phyloP scores from a whole-genome alignment of 2,329 filamentous ascomycete genomes.

The Venturia aucupariae region DNA sequence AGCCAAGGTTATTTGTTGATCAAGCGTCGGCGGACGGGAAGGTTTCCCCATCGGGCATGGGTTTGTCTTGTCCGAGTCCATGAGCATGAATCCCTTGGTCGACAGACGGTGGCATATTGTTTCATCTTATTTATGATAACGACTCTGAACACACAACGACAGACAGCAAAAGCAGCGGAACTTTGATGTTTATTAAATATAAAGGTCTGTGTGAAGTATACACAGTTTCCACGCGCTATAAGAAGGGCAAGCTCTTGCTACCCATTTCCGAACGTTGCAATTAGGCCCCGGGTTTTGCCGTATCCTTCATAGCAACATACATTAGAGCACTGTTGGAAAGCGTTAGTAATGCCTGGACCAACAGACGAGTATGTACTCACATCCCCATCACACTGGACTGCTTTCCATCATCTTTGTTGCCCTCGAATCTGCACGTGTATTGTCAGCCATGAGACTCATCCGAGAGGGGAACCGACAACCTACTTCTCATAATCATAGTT shows the following conservation, averaged over 20 bases:
- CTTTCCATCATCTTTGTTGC: constrained; percentile 10
- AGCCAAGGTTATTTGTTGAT: no score
- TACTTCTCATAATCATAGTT: constrained; percentile 13
- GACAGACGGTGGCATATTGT: no score
- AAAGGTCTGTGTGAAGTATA: no score
- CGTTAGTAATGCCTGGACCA: not conserved
- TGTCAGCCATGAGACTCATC: not conserved
- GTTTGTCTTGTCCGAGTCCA: no score
- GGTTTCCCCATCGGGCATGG: no score
- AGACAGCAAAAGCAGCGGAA: no score
- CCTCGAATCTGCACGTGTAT: not conserved
- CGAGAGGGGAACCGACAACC: not conserved
- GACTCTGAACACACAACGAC: no score
- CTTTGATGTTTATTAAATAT: no score
- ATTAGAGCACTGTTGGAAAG: constrained; percentile 1
- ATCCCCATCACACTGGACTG: constrained; percentile 11
- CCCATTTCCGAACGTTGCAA: not conserved
- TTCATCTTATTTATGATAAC: no score
- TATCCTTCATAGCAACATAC: constrained; percentile 8
- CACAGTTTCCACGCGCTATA: not conserved
- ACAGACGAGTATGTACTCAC: not conserved
- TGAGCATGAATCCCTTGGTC: no score
- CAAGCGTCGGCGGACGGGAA: no score
- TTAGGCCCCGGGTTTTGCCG: not conserved
- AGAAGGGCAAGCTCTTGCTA: no score